Percentiles rank a stretch among this genome's conserved stretches.
These are phyloP conservation scores for Nakaseomyces nivariensis DNA, from an alignment of 1,139 yeast genomes.

Conservation along the genomic window DNA sequence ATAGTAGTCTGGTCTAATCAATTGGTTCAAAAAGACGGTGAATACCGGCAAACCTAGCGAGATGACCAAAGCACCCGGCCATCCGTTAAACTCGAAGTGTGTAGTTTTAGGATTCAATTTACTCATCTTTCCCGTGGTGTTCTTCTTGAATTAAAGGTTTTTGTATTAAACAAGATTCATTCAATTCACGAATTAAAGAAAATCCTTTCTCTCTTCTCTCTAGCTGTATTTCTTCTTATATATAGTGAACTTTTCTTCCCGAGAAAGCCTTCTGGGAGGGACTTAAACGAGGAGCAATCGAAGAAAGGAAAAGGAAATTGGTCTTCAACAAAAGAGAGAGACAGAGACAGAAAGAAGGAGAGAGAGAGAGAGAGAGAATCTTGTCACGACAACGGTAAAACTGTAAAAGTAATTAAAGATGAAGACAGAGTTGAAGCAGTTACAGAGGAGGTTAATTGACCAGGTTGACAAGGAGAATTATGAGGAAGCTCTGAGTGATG, in stretches of 20 bases:
- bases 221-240: too few relatives aligned
- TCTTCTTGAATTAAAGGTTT: background rate
- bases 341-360: too few relatives aligned
- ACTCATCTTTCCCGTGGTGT: background rate
- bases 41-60: slow-evolving; percentile 59
- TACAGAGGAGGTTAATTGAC: background rate
- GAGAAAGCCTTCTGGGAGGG: too few relatives aligned
- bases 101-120: slow-evolving; percentile 63
- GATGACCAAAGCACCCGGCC: slow-evolving; percentile 60
- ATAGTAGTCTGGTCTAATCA: slow-evolving; percentile 48
- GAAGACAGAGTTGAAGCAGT: background rate
- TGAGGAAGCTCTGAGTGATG: slow-evolving; percentile 1
- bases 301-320: too few relatives aligned
- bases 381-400: too few relatives aligned
- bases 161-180: too few relatives aligned
- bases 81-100: slow-evolving; percentile 69
- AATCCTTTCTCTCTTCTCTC: too few relatives aligned
- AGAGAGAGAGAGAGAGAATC: too few relatives aligned
- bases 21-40: slow-evolving; percentile 47
- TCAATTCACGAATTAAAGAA: too few relatives aligned
- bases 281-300: too few relatives aligned
- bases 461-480: background rate
- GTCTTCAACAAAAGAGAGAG: too few relatives aligned
- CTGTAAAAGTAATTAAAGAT: background rate
- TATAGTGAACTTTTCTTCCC: too few relatives aligned